These are phyloP conservation scores for Phaeomoniella chlamydospora DNA, from an alignment of 2,329 filamentous ascomycete genomes.

Conservation along the genomic window DNA sequence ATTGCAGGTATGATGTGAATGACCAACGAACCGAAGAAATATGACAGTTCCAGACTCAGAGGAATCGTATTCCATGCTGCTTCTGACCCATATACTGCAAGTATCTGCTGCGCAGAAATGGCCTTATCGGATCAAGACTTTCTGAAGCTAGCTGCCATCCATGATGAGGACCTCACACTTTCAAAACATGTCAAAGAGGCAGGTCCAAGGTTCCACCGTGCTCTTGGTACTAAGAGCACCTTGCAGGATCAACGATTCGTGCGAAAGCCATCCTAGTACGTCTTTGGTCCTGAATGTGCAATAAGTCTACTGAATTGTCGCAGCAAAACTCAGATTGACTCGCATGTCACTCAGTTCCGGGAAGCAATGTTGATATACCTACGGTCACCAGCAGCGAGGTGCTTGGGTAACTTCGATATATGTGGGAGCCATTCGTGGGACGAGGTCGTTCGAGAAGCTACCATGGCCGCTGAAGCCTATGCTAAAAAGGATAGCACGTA, in stretches of 20 bases:
- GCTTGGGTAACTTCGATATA: slow-evolving; percentile 3
- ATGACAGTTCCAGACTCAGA: too few relatives aligned
- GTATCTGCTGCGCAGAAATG: too few relatives aligned
- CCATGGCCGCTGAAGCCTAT: slow-evolving; percentile 2
- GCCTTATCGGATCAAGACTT: not conserved
- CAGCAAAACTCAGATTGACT: not conserved
- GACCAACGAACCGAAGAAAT: too few relatives aligned
- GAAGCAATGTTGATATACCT: slow-evolving; percentile 4
- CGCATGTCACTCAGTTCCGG: slow-evolving; percentile 3
- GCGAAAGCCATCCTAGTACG: not conserved
- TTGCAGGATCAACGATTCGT: not conserved
- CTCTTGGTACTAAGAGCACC: not conserved
- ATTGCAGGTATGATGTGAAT: too few relatives aligned
- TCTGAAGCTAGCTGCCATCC: not conserved
- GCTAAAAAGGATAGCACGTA: slow-evolving; percentile 1
- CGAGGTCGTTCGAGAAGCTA: slow-evolving; percentile 4
- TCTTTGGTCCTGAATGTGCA: not conserved
- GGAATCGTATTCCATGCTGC: too few relatives aligned
- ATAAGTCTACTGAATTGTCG: not conserved
- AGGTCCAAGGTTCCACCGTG: not conserved
- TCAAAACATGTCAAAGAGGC: not conserved
- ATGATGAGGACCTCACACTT: not conserved
- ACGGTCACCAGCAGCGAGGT: not conserved
- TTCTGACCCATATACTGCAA: too few relatives aligned
- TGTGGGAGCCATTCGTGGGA: slow-evolving; percentile 5